These are phyloP conservation scores for Capronia epimyces DNA, from an alignment of 2,329 filamentous ascomycete genomes.

Conservation along the genomic window DNA sequence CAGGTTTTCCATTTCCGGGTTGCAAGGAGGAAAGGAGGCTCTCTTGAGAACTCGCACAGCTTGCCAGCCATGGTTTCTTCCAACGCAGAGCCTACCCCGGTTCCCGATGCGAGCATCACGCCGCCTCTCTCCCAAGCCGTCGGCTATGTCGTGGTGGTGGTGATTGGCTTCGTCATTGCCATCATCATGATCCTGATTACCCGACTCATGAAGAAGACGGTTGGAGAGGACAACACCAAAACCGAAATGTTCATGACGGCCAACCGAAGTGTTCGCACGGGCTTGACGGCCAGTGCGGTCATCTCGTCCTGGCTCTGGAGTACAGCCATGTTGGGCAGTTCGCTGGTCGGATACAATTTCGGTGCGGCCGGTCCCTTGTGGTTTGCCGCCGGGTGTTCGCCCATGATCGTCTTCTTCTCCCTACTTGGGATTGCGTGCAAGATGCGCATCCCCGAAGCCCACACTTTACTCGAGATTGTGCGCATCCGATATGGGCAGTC, in stretches of 20 bases:
- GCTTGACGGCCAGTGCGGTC: conserved; percentile 77
- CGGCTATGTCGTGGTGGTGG: too few species aligned
- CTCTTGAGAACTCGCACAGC: too few species aligned
- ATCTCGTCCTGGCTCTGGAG: conserved; percentile 80
- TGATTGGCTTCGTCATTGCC: too few species aligned
- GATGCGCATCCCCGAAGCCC: conserved; percentile 46
- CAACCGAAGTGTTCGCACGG: conserved; percentile 78
- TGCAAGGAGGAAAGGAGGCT: too few species aligned
- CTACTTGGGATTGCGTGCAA: conserved; percentile 53
- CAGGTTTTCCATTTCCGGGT: too few species aligned
- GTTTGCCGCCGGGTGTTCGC: conserved; percentile 65
- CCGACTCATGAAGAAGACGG: too few species aligned
- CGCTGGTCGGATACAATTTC: conserved; percentile 72
- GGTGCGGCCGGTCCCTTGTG: conserved; percentile 60
- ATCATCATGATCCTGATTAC: too few species aligned
- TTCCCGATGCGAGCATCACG: too few species aligned
- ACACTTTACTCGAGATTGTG: conserved; percentile 48
- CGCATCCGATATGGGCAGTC: conserved; percentile 44
- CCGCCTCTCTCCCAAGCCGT: too few species aligned
- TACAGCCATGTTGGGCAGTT: conserved; percentile 39
- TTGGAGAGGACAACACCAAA: too few species aligned
- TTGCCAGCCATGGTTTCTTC: too few species aligned
- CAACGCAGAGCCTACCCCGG: too few species aligned
- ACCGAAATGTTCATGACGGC: conserved; percentile 89
- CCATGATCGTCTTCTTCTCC: conserved; percentile 81